Base-by-base conservation (phyloP, 2,329 filamentous ascomycete species). In the Ascochyta koolunga region DNA sequence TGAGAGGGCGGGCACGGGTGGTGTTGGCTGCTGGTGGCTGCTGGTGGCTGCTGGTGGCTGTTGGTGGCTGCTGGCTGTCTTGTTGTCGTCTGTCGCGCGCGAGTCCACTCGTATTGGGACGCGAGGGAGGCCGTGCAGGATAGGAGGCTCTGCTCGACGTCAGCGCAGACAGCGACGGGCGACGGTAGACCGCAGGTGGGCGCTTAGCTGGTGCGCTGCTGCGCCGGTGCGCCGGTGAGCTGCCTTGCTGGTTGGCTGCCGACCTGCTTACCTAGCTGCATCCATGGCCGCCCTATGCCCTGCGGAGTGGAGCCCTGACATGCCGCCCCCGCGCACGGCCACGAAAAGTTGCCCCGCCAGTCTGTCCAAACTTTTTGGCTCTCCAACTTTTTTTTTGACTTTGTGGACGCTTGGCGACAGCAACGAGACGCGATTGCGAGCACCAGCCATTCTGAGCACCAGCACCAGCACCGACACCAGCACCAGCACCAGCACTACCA, bases 41-140 rank as follows among this genome's bases (percentile, higher is more conserved):
- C 9, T 36, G 33, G 10, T n/a, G n/a, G n/a, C n/a, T n/a, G n/a
- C n/a, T n/a, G n/a, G 38, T n/a, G 16, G 33, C 11, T 18, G 33
- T 18, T 36, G 33, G 13, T 5, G 22, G 22, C 22, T 5, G 22
- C 8, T 24, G 22, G 22, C 5, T 7, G 22, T 24, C 22, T 24
- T 24, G 5, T 24, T 15, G 29, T 13, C 19, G 37, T 36, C 25
- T 50, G 32, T 40, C 38, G 55, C 32, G 50, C 36, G 43, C 35
- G 45, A n/a, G n/a, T n/a, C n/a, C n/a, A 36, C 41, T 43, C 32
- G 56, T 35, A 54, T 36, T 40, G 43, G 57, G 50, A 48, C 59
- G 58, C 48, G 42, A 42, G 40, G 39, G 39, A 40, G 51, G 19
- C 43, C 35, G 45, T 48, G 50, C 49, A 45, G 56, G 35, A 45